Conservation (phyloP, 352 stramenopile genomes). For the Phytophthora citricola region DNA sequence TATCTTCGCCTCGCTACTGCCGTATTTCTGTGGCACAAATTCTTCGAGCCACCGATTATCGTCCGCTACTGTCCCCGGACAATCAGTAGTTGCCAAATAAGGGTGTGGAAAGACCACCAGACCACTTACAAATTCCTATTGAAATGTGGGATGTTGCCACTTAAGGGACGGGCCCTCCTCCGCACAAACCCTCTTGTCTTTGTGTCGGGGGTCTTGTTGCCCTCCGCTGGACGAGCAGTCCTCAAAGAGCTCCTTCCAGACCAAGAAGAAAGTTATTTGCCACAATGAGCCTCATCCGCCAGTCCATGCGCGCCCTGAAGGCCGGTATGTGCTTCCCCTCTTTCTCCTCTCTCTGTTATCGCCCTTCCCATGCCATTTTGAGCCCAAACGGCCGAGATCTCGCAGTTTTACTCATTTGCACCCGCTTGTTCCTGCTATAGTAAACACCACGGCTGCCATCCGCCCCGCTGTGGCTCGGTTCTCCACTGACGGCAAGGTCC, state of each 20-base stretch:
- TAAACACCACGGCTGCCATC: conserved; percentile 57
- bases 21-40: conserved; percentile 18
- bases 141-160: conserved; percentile 3
- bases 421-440: conserved; percentile 27
- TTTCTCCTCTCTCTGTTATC: conserved; percentile 2
- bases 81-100: conserved; percentile 16
- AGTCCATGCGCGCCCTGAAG: conserved; percentile 83
- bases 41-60: conserved; percentile 4
- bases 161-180: conserved; percentile 29
- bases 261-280: conserved; percentile 29
- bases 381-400: conserved; percentile 2
- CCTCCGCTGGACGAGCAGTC: conserved; percentile 37
- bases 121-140: conserved; percentile 15
- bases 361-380: not conserved
- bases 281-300: conserved; percentile 83
- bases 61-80: conserved; percentile 14
- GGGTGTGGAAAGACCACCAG: conserved; percentile 25
- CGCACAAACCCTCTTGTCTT: conserved; percentile 40
- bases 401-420: conserved; percentile 11
- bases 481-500: conserved; percentile 52
- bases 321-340: conserved; percentile 56
- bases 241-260: conserved; percentile 41
- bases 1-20: too few relatives aligned
- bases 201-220: conserved; percentile 29
- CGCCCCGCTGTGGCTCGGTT: conserved; percentile 60